Evolutionary conservation across 768 basidiomycete species (phyloP).

Genomic region (Solioccasus polychromus): DNA sequence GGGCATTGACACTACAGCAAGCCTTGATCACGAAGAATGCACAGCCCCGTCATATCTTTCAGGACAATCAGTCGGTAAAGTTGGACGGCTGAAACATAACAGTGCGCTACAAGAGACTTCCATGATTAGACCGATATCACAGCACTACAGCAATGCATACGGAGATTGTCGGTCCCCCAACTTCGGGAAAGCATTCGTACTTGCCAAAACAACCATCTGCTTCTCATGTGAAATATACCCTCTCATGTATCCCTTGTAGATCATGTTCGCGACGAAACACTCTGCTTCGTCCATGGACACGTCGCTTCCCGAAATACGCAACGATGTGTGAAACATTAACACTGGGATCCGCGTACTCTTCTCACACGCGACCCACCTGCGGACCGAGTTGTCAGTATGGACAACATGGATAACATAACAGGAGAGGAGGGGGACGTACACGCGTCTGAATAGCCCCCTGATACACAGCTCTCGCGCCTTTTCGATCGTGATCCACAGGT

Average conservation of each 20-base stretch:
- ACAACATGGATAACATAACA: background rate
- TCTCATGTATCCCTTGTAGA: conserved; percentile 87
- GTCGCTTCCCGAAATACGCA: conserved; percentile 67
- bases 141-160: conserved; percentile 30
- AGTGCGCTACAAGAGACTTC: too few species aligned
- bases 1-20: too few species aligned
- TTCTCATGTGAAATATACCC: conserved; percentile 97
- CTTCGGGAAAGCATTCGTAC: conserved; percentile 76
- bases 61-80: too few species aligned
- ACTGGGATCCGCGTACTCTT: conserved; percentile 80
- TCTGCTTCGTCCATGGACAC: conserved; percentile 82
- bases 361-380: conserved; percentile 76
- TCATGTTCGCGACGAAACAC: conserved; percentile 93
- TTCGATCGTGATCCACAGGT: conserved; percentile 84
- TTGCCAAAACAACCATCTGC: conserved; percentile 88
- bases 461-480: conserved; percentile 85
- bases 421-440: conserved; percentile 47
- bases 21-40: too few species aligned
- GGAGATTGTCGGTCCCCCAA: conserved; percentile 62
- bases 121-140: too few species aligned
- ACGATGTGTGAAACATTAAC: conserved; percentile 73
- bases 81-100: too few species aligned
- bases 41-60: too few species aligned
- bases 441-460: conserved; percentile 73
- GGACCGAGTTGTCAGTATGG: conserved; percentile 1